These are phyloP conservation scores for Xylariaceae sp. DNA, from an alignment of 2,329 filamentous ascomycete species.

Conservation along the genomic window DNA sequence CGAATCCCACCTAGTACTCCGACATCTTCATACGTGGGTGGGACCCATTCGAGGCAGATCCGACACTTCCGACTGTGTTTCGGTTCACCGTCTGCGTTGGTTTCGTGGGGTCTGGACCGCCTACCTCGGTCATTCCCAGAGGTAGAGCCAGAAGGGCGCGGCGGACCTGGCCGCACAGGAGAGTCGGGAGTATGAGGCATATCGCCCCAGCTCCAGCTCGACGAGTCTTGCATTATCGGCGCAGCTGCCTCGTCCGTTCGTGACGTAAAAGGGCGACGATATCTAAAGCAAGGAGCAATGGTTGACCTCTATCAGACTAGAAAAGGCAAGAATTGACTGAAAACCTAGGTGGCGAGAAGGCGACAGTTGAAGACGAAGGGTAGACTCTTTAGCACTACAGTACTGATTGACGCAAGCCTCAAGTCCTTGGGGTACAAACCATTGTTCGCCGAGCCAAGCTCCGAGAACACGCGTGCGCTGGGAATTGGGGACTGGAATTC, in stretches of 20 bases:
- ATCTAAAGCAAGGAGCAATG: background rate
- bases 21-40: constrained; percentile 43
- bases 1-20: constrained; percentile 31
- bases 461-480: constrained; percentile 17
- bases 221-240: constrained; percentile 17
- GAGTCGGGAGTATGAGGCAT: constrained; percentile 1
- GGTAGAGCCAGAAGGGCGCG: constrained; percentile 15
- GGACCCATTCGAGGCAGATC: constrained; percentile 74
- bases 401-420: constrained; percentile 10
- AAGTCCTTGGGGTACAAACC: constrained; percentile 20
- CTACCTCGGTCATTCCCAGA: constrained; percentile 19
- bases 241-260: constrained; percentile 4
- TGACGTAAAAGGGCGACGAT: constrained; percentile 3
- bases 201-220: constrained; percentile 16
- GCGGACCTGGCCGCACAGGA: background rate
- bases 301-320: constrained; percentile 1
- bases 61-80: constrained; percentile 57
- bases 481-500: constrained; percentile 7
- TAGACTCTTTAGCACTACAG: constrained; percentile 9
- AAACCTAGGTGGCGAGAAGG: background rate
- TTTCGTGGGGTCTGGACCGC: constrained; percentile 20
- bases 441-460: constrained; percentile 13
- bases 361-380: constrained; percentile 1
- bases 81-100: constrained; percentile 20
- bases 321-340: background rate